Percentiles rank a stretch among this genome's conserved stretches.
These are phyloP conservation scores for Lactifluus subvellereus DNA, from an alignment of 768 basidiomycete species.

Conservation along the genomic window DNA sequence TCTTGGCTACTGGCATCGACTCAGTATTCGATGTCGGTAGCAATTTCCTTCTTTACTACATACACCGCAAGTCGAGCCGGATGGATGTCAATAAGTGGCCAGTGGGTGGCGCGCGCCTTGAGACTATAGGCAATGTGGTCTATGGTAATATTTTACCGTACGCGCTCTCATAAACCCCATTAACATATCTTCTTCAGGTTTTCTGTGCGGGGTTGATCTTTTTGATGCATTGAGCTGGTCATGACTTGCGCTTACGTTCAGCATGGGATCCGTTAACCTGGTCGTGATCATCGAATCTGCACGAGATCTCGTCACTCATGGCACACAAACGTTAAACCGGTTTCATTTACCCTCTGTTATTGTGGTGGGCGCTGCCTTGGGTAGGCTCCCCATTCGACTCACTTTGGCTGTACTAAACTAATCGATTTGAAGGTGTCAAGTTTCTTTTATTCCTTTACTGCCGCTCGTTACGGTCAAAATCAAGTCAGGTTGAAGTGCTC, in stretches of 20 bases:
- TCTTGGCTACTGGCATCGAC: conserved; percentile 88
- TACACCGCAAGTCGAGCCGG: conserved; percentile 63
- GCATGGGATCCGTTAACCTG: conserved; percentile 89
- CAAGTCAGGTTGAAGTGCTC: conserved; percentile 89
- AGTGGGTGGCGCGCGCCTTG: conserved; percentile 82
- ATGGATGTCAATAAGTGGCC: conserved; percentile 89
- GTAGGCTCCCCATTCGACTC: conserved; percentile 37
- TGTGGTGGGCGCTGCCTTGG: conserved; percentile 76
- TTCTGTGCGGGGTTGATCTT: conserved; percentile 34
- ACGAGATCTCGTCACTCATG: conserved; percentile 58
- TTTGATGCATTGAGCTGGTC: neutral
- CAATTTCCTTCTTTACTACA: conserved; percentile 72
- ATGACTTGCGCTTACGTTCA: conserved; percentile 35
- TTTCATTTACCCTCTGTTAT: conserved; percentile 82
- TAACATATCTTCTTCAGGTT: conserved; percentile 35
- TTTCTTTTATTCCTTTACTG: conserved; percentile 85
- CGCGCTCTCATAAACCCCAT: neutral
- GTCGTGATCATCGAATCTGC: conserved; percentile 87
- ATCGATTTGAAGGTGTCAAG: conserved; percentile 60
- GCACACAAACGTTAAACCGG: conserved; percentile 45
- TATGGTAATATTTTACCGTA: conserved; percentile 48
- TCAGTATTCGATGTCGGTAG: conserved; percentile 80
- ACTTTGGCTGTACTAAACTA: conserved; percentile 11
- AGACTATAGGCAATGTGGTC: conserved; percentile 84
- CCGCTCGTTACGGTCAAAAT: conserved; percentile 65